phyloP scores from a whole-genome alignment of 805 yeast genomes.

The Candida silvicultrix region DNA sequence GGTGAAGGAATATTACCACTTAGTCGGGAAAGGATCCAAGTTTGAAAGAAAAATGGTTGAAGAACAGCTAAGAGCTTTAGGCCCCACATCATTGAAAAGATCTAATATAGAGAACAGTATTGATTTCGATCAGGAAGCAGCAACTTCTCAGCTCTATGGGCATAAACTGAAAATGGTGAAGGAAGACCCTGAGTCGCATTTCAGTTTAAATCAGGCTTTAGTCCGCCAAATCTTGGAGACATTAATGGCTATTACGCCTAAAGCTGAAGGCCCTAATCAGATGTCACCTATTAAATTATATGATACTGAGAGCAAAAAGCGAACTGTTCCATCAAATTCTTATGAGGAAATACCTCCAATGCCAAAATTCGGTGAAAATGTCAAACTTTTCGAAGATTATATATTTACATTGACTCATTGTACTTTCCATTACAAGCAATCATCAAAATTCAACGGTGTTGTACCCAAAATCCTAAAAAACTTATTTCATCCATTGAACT shows the following conservation, averaged over 20 bases:
- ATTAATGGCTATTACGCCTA: neutral
- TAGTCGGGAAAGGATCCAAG: neutral
- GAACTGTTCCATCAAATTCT: slow-evolving; percentile 8
- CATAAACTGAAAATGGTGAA: neutral
- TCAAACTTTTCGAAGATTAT: slow-evolving; percentile 24
- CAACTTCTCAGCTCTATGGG: neutral
- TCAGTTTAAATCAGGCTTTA: neutral
- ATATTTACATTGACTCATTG: slow-evolving; percentile 32
- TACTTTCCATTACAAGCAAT: slow-evolving; percentile 26
- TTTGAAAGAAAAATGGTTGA: neutral
- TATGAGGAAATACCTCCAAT: slow-evolving; percentile 30
- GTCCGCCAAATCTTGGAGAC: neutral
- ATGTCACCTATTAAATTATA: slow-evolving; percentile 1
- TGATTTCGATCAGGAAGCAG: neutral
- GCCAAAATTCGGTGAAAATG: slow-evolving; percentile 24
- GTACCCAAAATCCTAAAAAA: slow-evolving; percentile 31
- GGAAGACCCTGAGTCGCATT: neutral
- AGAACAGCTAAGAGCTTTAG: neutral
- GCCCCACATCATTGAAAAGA: neutral
- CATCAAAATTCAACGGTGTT: slow-evolving; percentile 31
- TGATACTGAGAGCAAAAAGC: neutral
- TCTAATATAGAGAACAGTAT: neutral
- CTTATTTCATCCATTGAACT: slow-evolving; percentile 33
- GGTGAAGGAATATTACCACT: neutral
- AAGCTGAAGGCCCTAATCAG: slow-evolving; percentile 5